Evolutionary conservation across 2,329 filamentous ascomycete genomes (phyloP).

Genomic region (Cladophialophora immunda): DNA sequence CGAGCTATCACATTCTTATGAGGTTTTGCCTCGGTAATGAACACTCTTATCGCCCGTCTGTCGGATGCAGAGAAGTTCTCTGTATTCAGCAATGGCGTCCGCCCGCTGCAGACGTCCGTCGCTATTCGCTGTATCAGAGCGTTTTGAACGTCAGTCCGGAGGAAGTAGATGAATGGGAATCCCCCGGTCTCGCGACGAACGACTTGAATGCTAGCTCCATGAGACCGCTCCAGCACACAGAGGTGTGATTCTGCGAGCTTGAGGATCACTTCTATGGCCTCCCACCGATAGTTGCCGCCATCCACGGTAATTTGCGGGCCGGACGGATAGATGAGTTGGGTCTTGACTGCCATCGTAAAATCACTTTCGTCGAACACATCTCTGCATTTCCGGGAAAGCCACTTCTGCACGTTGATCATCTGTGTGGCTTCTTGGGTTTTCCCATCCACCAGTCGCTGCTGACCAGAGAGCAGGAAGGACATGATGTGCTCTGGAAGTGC

Average conservation of each 20-base stretch:
- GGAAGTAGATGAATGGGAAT: slow-evolving; percentile 67
- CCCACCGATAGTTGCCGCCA: slow-evolving; percentile 65
- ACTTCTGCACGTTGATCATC: slow-evolving; percentile 55
- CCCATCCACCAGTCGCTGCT: slow-evolving; percentile 57
- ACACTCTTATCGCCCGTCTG: slow-evolving; percentile 14
- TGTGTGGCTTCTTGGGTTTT: slow-evolving; percentile 43
- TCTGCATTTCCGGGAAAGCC: slow-evolving; percentile 56
- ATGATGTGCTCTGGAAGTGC: slow-evolving; percentile 71
- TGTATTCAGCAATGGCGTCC: slow-evolving; percentile 39
- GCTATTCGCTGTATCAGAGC: slow-evolving; percentile 53
- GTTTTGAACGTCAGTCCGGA: slow-evolving; percentile 59
- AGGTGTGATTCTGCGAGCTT: slow-evolving; percentile 21
- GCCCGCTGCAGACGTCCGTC: slow-evolving; percentile 50
- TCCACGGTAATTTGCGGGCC: slow-evolving; percentile 63
- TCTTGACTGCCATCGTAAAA: slow-evolving; percentile 68
- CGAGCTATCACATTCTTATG: neutral
- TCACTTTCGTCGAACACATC: slow-evolving; percentile 73
- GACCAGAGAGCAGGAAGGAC: slow-evolving; percentile 69
- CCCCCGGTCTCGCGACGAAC: slow-evolving; percentile 49
- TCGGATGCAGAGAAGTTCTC: slow-evolving; percentile 21
- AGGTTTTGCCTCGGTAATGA: slow-evolving; percentile 18
- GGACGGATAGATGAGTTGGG: slow-evolving; percentile 71
- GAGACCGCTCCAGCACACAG: slow-evolving; percentile 47
- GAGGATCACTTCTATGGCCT: slow-evolving; percentile 60
- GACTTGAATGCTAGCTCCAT: slow-evolving; percentile 61